Base-by-base conservation (phyloP, 139 green algal genomes). In the Picochlorum sp. region DNA sequence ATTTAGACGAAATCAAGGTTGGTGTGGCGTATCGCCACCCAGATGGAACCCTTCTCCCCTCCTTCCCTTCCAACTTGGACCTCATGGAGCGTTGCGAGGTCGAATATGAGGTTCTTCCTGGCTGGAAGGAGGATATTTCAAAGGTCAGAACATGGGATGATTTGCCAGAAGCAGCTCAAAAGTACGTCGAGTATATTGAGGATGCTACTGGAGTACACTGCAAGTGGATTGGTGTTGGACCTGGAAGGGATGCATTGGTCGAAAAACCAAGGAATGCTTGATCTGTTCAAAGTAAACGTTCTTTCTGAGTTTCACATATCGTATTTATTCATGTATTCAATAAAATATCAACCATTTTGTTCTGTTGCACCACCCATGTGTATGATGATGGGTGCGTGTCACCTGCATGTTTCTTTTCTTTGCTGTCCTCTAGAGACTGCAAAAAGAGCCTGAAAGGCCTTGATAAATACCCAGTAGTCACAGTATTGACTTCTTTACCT, bases 201-300 rank as follows among this genome's bases (percentile, higher is more conserved):
- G 71, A 97, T 49, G 65, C 92, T 6, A 24, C 86, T 7, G 91
- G 88, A 20, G 81, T 97, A 44, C 75, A 87, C 34, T 84, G 80
- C 71, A 87, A 81, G 58, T 99, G 86, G 88, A 97, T 99, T 65
- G 94, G 94, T 14, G 94, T 99, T 15, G 94, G 94, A 4, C 94
- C 94, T 1, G 94, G 94, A 24, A 65, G 94, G 15, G 56, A 62
- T 45, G 56, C 56, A 38, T 16, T 62, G 11, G 56, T 62, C 11
- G 30, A 38, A 47, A 62, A 62, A 31, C 56, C 56, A 38, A 47
- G 1, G n/a, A 38, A 59, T 59, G 34, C 34, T 41, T 41, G 34
- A 41, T 41, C 34, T 41, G 7, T 1, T 41, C 28, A 30, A 30
- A 30, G 28, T 41, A 41, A 9, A 41, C 8, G 34, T 41, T 41